Conservation (phyloP, 345 rosid species). For the Eutrema yunnanense region DNA sequence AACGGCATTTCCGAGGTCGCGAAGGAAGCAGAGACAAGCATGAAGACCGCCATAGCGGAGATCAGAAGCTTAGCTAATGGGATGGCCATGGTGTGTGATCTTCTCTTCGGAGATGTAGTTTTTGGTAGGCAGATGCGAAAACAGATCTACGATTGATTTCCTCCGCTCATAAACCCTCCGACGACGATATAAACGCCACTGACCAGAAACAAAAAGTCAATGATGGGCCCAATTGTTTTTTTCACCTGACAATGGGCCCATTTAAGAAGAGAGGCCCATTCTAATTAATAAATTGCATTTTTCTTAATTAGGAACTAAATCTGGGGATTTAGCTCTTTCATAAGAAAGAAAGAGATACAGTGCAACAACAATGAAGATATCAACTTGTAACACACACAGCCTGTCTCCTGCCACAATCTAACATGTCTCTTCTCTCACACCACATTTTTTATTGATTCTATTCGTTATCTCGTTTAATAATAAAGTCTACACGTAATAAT, state of each 20-base stretch:
- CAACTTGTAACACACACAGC: slow-evolving; percentile 11
- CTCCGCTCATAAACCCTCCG: slow-evolving; percentile 16
- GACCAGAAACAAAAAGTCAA: slow-evolving; percentile 20
- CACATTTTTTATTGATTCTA: neutral
- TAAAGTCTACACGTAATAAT: neutral
- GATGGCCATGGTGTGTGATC: slow-evolving; percentile 19
- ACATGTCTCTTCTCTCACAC: slow-evolving; percentile 17
- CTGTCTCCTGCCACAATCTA: slow-evolving; percentile 19
- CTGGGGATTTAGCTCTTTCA: too few relatives aligned
- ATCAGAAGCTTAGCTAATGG: slow-evolving; percentile 28
- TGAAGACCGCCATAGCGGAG: slow-evolving; percentile 34
- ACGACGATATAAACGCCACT: slow-evolving; percentile 5
- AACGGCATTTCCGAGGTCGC: slow-evolving; percentile 75
- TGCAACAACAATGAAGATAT: neutral
- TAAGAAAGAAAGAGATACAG: too few relatives aligned
- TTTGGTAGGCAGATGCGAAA: slow-evolving; percentile 13
- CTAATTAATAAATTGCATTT: neutral
- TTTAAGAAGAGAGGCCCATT: neutral
- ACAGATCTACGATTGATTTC: slow-evolving; percentile 28
- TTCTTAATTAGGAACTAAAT: neutral
- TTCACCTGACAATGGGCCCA: neutral
- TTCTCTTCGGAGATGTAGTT: neutral
- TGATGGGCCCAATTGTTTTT: slow-evolving; percentile 5
- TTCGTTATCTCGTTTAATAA: neutral
- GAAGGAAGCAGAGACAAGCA: slow-evolving; percentile 44